Base-by-base conservation (phyloP, 2,329 filamentous ascomycete genomes). In the Scedosporium minutisporum region DNA sequence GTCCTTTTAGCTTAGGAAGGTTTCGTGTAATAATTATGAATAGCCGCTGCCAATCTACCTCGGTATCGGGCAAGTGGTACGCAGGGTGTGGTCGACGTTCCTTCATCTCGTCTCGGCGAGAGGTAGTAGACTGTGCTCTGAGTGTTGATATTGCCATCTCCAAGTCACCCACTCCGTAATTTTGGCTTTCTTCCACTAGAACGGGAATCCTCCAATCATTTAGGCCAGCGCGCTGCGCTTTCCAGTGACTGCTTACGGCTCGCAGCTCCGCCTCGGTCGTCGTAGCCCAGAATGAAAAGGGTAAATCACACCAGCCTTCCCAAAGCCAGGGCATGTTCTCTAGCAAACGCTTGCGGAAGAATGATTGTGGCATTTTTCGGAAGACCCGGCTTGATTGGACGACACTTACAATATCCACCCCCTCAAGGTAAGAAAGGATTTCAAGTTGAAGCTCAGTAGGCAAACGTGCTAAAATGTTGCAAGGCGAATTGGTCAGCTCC, bases 271-370 rank as follows among this genome's bases (percentile, higher is more conserved):
- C 41, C 58, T 63, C 57, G 10, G 63, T 44, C 1, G 12, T 57
- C 1, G 60, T 61, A 2, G 61, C 46, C 64, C 64, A 65, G 33
- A 61, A 60, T 1, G 64, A 58, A 18, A 65, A 64, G 1, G 65
- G 63, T 5, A 61, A 55, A 1, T 21, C 42, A 62, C 64, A 65
- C 65, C 65, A 66, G 1, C 58, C 44, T 25, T 66, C 65, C 64
- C 65, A 66, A n/a, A 65, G 57, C 65, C 65, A 66, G 14, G 65
- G 65, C 62, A 60, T 63, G 9, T 59, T 41, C 2, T 57, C n/a
- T n/a, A n/a, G n/a, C n/a, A n/a, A n/a, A n/a, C n/a, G 48, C 2
- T 16, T 41, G 12, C 42, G 57, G 44, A 65, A 65, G 16, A 57
- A 48, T 1, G 61, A 63, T 27, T 58, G 61, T 12, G 64, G 58